phyloP scores from a whole-genome alignment of 176 grass and related monocot genomes.

The Oryza longistaminata region DNA sequence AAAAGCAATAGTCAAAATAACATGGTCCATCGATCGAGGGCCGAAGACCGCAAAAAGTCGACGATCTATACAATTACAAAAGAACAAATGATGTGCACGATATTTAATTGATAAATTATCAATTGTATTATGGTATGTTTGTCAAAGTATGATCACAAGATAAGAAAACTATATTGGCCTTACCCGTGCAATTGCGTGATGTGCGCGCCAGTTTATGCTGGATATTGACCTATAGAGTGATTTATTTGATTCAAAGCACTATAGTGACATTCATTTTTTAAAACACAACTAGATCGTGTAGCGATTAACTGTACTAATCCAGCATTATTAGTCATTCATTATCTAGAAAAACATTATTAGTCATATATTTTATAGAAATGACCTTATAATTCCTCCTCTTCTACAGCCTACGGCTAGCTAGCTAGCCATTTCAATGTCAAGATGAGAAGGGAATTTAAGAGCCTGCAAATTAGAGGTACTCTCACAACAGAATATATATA shows the following conservation, averaged over 20 bases:
- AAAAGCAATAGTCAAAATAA: background rate
- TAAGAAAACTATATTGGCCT: background rate
- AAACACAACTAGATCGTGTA: background rate
- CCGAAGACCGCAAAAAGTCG: background rate
- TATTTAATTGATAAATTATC: background rate
- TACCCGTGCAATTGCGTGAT: background rate
- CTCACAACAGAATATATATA: no score
- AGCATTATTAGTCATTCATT: background rate
- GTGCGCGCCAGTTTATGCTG: background rate
- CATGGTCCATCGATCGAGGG: background rate
- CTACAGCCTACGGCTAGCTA: background rate
- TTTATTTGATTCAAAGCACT: background rate
- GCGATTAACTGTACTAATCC: background rate
- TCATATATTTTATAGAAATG: background rate
- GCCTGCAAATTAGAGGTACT: conserved; percentile 9
- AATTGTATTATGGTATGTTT: background rate
- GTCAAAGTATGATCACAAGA: background rate
- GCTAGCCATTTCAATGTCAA: background rate
- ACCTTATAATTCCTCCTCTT: conserved; percentile 16
- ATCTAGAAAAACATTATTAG: background rate
- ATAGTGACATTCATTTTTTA: background rate
- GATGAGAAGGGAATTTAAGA: conserved; percentile 4
- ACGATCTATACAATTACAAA: background rate
- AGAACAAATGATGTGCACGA: background rate
- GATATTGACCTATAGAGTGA: background rate